Conservation (phyloP, 345 rosid species). For the Camelina hispida region DNA sequence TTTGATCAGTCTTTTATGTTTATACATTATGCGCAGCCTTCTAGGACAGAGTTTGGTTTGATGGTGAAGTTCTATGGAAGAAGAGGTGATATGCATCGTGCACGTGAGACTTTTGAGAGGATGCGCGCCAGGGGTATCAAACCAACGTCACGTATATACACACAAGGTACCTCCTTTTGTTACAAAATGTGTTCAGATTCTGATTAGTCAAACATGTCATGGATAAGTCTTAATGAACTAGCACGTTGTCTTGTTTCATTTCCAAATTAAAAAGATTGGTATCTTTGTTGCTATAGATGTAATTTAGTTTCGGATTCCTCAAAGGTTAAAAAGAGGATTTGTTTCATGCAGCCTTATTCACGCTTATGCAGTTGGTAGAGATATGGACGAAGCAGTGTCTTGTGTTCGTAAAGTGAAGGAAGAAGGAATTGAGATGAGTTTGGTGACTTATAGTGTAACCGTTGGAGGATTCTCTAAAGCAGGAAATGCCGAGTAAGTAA, state of each 20-base stretch:
- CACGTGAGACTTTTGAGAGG: slow-evolving; percentile 89
- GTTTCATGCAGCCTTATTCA: slow-evolving; percentile 96
- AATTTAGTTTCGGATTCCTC: slow-evolving; percentile 27
- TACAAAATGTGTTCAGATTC: too few species aligned
- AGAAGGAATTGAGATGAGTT: slow-evolving; percentile 83
- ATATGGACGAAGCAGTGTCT: slow-evolving; percentile 95
- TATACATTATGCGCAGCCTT: slow-evolving; percentile 62
- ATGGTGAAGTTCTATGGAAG: slow-evolving; percentile 94
- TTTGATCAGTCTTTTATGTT: too few species aligned
- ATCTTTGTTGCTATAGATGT: slow-evolving; percentile 12
- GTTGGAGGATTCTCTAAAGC: slow-evolving; percentile 89
- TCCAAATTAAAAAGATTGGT: too few species aligned
- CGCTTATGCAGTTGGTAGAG: slow-evolving; percentile 98
- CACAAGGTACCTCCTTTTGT: too few species aligned
- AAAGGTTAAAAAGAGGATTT: slow-evolving; percentile 50
- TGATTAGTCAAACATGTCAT: background rate
- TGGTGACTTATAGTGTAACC: slow-evolving; percentile 84
- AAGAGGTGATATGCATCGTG: slow-evolving; percentile 96
- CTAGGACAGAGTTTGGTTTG: slow-evolving; percentile 93
- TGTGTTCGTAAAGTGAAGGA: slow-evolving; percentile 96
- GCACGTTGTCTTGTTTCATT: background rate
- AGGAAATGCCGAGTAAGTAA: slow-evolving; percentile 80
- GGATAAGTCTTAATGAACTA: background rate
- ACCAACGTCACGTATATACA: slow-evolving; percentile 84
- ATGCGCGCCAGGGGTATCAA: slow-evolving; percentile 93